Evolutionary conservation across 2,329 filamentous ascomycete species (phyloP).

Genomic region (Colletotrichum neosansevieriae): DNA sequence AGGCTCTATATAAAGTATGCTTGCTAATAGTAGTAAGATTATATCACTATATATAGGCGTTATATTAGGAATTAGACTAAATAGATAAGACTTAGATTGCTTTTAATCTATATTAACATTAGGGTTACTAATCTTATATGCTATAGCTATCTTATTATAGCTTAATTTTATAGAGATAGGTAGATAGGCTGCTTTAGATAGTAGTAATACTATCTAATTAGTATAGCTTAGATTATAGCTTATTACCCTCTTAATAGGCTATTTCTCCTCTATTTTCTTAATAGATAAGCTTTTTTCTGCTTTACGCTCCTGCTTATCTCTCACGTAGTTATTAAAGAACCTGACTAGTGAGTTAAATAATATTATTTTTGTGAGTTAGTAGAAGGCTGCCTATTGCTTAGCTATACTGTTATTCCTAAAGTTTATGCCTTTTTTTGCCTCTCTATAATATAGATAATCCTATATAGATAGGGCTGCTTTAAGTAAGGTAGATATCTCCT

Average conservation of each 20-base stretch:
- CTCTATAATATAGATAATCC: not conserved
- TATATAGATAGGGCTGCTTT: not conserved
- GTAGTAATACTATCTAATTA: not conserved
- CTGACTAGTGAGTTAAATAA: not conserved
- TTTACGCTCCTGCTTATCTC: not conserved
- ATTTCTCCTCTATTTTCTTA: not conserved
- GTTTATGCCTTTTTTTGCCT: not conserved
- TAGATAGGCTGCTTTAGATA: not conserved
- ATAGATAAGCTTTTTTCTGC: not conserved
- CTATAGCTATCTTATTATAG: not conserved
- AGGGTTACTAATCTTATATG: not conserved
- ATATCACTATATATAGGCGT: not conserved
- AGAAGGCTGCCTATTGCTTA: not conserved
- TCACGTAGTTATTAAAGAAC: not conserved
- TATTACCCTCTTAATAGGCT: not conserved
- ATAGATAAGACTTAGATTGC: not conserved
- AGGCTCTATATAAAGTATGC: not conserved
- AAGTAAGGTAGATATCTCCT: not conserved
- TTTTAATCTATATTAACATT: not conserved
- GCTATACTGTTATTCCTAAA: not conserved
- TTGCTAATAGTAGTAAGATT: not conserved
- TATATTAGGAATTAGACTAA: not conserved
- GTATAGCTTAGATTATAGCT: not conserved
- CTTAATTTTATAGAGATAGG: not conserved
- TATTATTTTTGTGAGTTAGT: not conserved